These are phyloP conservation scores for Leptographium procerum DNA, from an alignment of 2,329 filamentous ascomycete species.

Conservation along the genomic window DNA sequence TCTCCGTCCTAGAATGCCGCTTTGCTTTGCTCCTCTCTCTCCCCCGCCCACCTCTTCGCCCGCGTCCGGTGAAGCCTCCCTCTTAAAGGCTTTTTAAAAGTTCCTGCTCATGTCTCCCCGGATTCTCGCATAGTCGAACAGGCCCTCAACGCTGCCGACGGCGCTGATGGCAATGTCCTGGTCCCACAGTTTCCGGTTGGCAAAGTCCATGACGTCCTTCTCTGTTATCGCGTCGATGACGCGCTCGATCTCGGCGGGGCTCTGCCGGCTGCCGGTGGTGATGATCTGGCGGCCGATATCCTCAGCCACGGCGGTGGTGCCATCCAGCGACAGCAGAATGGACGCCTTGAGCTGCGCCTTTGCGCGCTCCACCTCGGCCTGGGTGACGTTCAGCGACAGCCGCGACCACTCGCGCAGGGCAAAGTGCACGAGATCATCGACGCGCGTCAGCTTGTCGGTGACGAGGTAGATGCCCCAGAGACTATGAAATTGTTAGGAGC, in stretches of 20 bases:
- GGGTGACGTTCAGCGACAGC: constrained; percentile 75
- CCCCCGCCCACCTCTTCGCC: neutral
- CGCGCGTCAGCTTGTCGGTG: constrained; percentile 71
- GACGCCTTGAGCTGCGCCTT: constrained; percentile 99
- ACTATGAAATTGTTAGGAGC: too few relatives aligned
- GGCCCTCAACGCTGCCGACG: constrained; percentile 83
- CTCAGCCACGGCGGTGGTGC: constrained; percentile 93
- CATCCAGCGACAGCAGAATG: constrained; percentile 91
- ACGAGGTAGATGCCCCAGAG: constrained; percentile 99
- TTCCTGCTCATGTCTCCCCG: constrained; percentile 26
- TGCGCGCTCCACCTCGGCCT: constrained; percentile 91
- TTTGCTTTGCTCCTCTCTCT: neutral
- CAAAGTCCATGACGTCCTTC: constrained; percentile 96
- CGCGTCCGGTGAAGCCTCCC: neutral
- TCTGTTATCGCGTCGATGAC: constrained; percentile 80
- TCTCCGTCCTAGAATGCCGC: neutral
- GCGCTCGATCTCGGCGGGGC: constrained; percentile 87
- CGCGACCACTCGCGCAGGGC: constrained; percentile 97
- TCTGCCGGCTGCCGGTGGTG: constrained; percentile 87
- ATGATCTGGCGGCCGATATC: constrained; percentile 98
- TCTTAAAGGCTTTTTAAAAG: constrained; percentile 20
- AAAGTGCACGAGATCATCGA: constrained; percentile 98
- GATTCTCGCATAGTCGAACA: constrained; percentile 53
- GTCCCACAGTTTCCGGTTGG: constrained; percentile 92
- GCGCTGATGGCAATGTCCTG: constrained; percentile 90